phyloP scores from a whole-genome alignment of 176 grass and related monocot genomes.

The Hyparrhenia diplandra region DNA sequence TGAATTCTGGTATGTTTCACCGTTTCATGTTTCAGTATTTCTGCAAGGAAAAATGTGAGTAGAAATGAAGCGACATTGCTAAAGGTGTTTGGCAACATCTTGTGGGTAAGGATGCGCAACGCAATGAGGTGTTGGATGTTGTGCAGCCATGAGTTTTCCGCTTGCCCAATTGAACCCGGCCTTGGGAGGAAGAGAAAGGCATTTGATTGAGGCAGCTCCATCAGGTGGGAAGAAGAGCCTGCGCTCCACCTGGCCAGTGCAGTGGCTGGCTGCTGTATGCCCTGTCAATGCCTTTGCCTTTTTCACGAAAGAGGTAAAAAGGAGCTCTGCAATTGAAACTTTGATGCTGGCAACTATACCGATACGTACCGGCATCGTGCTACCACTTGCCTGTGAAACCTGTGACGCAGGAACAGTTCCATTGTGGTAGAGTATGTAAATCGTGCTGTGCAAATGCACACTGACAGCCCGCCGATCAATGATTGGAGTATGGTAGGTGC shows the following conservation, averaged over 20 bases:
- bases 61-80: neutral
- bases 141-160: constrained; percentile 28
- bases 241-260: constrained; percentile 53
- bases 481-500: constrained; percentile 41
- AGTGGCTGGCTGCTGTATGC: constrained; percentile 14
- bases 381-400: constrained; percentile 17
- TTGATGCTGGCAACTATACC: constrained; percentile 43
- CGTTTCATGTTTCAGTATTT: constrained; percentile 23
- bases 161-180: constrained; percentile 25
- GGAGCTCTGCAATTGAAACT: constrained; percentile 51
- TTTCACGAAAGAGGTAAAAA: constrained; percentile 50
- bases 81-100: constrained; percentile 20
- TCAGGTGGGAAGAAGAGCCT: constrained; percentile 44
- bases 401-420: constrained; percentile 35
- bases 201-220: constrained; percentile 35
- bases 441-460: constrained; percentile 29
- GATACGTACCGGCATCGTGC: constrained; percentile 31
- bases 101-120: constrained; percentile 5
- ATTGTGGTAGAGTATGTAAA: neutral
- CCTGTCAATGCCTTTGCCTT: constrained; percentile 40
- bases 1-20: neutral
- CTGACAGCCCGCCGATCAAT: constrained; percentile 45
- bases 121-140: constrained; percentile 9
- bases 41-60: neutral
- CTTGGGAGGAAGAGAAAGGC: constrained; percentile 55